These are phyloP conservation scores for Rhynchospora pubera DNA, from an alignment of 176 grass and related monocot genomes.

Conservation along the genomic window DNA sequence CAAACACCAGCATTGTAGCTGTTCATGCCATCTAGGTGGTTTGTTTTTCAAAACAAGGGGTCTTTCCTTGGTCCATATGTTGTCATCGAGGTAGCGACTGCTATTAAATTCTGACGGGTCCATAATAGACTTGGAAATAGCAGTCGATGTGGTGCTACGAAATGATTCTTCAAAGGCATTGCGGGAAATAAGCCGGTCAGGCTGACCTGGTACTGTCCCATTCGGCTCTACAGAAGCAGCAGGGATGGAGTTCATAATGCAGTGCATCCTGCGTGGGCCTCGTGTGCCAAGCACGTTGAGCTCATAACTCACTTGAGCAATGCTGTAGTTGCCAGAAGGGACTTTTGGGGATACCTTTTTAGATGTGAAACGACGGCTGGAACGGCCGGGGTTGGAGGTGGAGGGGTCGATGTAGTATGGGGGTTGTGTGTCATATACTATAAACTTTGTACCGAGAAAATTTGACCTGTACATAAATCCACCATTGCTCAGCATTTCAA, in stretches of 20 bases:
- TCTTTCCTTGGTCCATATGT: slow-evolving; percentile 50
- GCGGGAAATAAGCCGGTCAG: slow-evolving; percentile 60
- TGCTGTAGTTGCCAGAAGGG: slow-evolving; percentile 63
- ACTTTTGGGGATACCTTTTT: slow-evolving; percentile 86
- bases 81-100: slow-evolving; percentile 58
- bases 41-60: slow-evolving; percentile 90
- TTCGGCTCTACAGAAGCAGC: slow-evolving; percentile 71
- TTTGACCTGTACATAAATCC: slow-evolving; percentile 68
- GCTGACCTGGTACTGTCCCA: slow-evolving; percentile 66
- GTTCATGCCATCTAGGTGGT: slow-evolving; percentile 90
- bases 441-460: slow-evolving; percentile 93
- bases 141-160: slow-evolving; percentile 40
- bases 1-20: slow-evolving; percentile 98
- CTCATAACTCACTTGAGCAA: slow-evolving; percentile 85
- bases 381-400: slow-evolving; percentile 24
- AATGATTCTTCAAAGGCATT: slow-evolving; percentile 69
- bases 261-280: slow-evolving; percentile 87
- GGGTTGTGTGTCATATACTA: slow-evolving; percentile 81
- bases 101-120: slow-evolving; percentile 85
- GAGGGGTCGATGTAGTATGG: slow-evolving; percentile 41
- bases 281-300: slow-evolving; percentile 90
- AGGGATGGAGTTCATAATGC: slow-evolving; percentile 84
- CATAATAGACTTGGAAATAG: slow-evolving; percentile 67
- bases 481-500: background rate
- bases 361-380: slow-evolving; percentile 73